Evolutionary conservation across 805 yeast species (phyloP).

Genomic region (Ogataea polymorpha): DNA sequence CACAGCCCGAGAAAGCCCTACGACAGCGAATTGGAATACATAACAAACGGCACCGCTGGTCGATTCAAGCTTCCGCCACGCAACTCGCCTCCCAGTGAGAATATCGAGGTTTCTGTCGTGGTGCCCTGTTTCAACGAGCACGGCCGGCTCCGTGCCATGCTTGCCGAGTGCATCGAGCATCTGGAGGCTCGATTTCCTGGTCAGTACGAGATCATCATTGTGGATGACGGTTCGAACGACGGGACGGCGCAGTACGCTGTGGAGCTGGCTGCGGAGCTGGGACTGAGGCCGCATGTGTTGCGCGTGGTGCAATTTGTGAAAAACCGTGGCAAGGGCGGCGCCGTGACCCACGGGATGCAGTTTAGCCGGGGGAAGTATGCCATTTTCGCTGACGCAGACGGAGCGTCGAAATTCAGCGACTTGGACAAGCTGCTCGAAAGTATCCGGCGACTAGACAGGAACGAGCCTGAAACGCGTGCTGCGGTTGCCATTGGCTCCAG

Average conservation of each 20-base stretch:
- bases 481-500: constrained; percentile 87
- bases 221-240: constrained; percentile 91
- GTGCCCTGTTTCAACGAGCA: constrained; percentile 95
- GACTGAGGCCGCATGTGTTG: constrained; percentile 54
- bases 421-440: constrained; percentile 47
- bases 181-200: constrained; percentile 35
- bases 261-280: constrained; percentile 49
- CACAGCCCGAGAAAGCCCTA: constrained; percentile 61
- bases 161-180: constrained; percentile 62
- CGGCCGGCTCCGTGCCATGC: constrained; percentile 63
- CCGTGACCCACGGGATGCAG: constrained; percentile 89
- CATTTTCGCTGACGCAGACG: constrained; percentile 96
- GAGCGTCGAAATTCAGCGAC: constrained; percentile 83
- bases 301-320: constrained; percentile 65
- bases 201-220: constrained; percentile 73
- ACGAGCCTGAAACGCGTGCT: constrained; percentile 33
- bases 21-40: constrained; percentile 50
- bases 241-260: constrained; percentile 74
- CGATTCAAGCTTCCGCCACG: constrained; percentile 35
- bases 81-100: constrained; percentile 33
- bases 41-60: constrained; percentile 41
- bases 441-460: constrained; percentile 32
- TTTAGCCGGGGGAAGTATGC: constrained; percentile 68
- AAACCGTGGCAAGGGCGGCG: constrained; percentile 96
- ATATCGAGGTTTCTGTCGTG: constrained; percentile 66